These are phyloP conservation scores for Heracleum sosnowskyi DNA, from an alignment of 129 eudicot species.

Conservation along the genomic window DNA sequence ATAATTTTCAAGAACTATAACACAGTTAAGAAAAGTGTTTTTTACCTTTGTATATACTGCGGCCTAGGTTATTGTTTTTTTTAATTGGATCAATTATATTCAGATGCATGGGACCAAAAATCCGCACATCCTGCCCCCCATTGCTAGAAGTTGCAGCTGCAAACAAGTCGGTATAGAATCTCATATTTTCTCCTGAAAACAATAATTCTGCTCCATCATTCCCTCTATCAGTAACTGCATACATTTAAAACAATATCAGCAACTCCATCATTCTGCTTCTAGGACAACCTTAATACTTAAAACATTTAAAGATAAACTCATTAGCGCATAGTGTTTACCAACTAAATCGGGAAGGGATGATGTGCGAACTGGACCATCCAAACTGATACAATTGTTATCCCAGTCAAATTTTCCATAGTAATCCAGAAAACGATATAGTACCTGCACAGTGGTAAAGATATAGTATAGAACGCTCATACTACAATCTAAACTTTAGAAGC, in stretches of 20 bases:
- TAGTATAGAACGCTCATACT: not conserved
- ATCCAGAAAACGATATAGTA: slow-evolving; percentile 63
- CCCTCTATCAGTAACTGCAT: slow-evolving; percentile 45
- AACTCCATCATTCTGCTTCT: too few relatives aligned
- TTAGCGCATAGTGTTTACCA: slow-evolving; percentile 33
- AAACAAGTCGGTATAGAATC: slow-evolving; percentile 32
- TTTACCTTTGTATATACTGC: slow-evolving; percentile 64
- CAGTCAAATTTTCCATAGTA: slow-evolving; percentile 71
- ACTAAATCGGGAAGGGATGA: slow-evolving; percentile 45
- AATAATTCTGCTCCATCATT: slow-evolving; percentile 19
- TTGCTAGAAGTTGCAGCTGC: slow-evolving; percentile 22
- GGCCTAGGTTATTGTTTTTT: slow-evolving; percentile 77
- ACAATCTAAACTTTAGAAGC: not conserved
- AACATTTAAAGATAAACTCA: not conserved
- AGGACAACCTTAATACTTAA: not conserved
- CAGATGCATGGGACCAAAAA: slow-evolving; percentile 38
- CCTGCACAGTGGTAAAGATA: slow-evolving; percentile 26
- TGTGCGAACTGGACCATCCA: slow-evolving; percentile 54
- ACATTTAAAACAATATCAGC: not conserved
- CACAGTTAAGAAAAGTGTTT: not conserved
- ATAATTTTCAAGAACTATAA: not conserved
- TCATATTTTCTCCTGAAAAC: slow-evolving; percentile 28
- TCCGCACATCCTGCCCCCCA: slow-evolving; percentile 18
- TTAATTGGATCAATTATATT: slow-evolving; percentile 84
- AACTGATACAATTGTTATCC: slow-evolving; percentile 55